Base-by-base conservation (phyloP, 129 eudicot species). In the Artemisia annua region DNA sequence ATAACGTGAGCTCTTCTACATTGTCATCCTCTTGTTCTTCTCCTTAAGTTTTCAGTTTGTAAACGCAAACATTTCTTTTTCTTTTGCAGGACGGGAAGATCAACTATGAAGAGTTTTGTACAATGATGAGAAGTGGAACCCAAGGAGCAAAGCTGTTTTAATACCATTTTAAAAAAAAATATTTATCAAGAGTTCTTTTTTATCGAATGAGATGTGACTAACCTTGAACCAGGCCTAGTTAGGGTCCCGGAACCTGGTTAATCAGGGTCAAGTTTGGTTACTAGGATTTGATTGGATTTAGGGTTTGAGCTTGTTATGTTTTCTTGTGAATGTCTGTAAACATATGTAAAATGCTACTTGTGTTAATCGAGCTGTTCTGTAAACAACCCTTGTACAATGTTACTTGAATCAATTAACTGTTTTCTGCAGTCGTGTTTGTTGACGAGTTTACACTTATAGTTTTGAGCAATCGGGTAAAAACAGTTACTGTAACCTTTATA, bases 81-180 rank as follows among this genome's bases (percentile, higher is more conserved):
- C 22, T 28, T 83, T 66, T 48, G 18, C 85, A 90, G 97, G 97
- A 90, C 60, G 97, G 97, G 64, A 87, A 87, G 84, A 85, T 85
- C 11, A 84, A 87, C 62, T 87, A 84, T n/a, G 88, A 87, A 39
- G 92, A 87, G 66, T 87, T 87, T 62, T 81, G 88, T 75, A 80
- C 85, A 49, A 87, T 87, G 92, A 87, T 87, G 92, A 87, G 88
- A 78, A 87, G 92, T 11, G 92, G 92, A 26, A 76, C 85, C 54
- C 84, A 77, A 11, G 86, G 82, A 18, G 64, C 73, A 50, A 87
- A 83, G 63, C 74, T 87, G 39, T 77, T 86, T 30, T 85, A 78
- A 75, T 19, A 20, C 14, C 71, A 53, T 49, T 71, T 20, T 20
- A 58, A 17, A 1, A 3, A 4, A 14, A 28, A 61, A 0, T n/a